Evolutionary conservation across 495 filamentous ascomycete genomes (phyloP).

Genomic region (Penicillium paradoxum): DNA sequence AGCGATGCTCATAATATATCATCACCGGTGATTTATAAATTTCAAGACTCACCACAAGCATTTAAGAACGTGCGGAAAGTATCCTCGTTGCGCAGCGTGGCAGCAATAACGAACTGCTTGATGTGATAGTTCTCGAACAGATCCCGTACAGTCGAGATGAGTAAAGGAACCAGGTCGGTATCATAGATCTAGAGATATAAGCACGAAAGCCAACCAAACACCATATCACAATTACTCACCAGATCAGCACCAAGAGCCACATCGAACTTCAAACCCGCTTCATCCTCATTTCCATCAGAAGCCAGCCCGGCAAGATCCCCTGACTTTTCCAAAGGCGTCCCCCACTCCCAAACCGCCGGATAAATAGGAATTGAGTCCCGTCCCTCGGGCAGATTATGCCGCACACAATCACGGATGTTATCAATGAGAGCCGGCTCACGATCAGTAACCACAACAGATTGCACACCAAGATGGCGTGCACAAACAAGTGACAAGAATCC

Average conservation of each 20-base stretch:
- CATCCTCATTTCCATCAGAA: constrained; percentile 4
- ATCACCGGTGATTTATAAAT: background rate
- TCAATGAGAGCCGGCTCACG: constrained; percentile 70
- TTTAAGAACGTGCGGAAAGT: constrained; percentile 55
- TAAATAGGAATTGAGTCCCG: constrained; percentile 29
- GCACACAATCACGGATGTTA: constrained; percentile 60
- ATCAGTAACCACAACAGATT: constrained; percentile 68
- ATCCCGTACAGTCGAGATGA: constrained; percentile 51
- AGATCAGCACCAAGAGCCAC: constrained; percentile 48
- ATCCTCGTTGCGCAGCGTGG: constrained; percentile 57
- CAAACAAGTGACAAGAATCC: constrained; percentile 81
- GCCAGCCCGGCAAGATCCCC: constrained; percentile 4
- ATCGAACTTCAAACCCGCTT: constrained; percentile 29
- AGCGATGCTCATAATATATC: background rate
- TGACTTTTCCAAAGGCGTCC: constrained; percentile 19
- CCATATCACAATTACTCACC: constrained; percentile 22
- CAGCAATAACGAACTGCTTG: constrained; percentile 51
- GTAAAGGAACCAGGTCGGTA: constrained; percentile 47
- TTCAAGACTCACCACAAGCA: constrained; percentile 50
- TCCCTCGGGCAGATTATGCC: constrained; percentile 57
- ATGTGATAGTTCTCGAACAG: constrained; percentile 49
- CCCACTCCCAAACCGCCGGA: constrained; percentile 40
- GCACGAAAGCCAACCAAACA: background rate
- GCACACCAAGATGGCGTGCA: constrained; percentile 63
- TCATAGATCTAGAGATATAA: constrained; percentile 57